A percentile compares a stretch with the other conserved stretches of the same genome.
These are phyloP conservation scores for Chrysanthemum seticuspe DNA, from an alignment of 129 eudicot genomes.

Conservation along the genomic window DNA sequence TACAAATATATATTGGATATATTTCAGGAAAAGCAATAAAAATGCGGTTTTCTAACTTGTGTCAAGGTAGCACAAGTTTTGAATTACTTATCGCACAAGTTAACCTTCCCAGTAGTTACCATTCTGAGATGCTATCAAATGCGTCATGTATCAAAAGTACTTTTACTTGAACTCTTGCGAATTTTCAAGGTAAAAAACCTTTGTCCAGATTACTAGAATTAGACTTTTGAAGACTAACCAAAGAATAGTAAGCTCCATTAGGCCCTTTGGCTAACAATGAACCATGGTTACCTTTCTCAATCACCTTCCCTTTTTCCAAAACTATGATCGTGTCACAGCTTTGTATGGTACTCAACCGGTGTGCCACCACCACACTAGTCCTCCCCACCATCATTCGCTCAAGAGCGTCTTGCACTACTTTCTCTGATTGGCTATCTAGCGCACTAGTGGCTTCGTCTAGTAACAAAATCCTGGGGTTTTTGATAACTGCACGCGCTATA, in stretches of 20 bases:
- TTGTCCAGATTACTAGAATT: conserved; percentile 13
- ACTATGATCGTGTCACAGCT: conserved; percentile 77
- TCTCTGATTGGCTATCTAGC: conserved; percentile 82
- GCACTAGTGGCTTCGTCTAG: conserved; percentile 95
- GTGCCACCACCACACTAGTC: conserved; percentile 83
- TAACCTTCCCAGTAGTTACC: too few relatives aligned
- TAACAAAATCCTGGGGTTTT: conserved; percentile 51
- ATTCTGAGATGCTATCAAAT: too few relatives aligned
- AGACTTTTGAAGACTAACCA: conserved; percentile 74
- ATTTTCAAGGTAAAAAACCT: not conserved
- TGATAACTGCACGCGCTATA: conserved; percentile 72
- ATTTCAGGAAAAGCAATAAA: too few relatives aligned
- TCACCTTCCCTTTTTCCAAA: conserved; percentile 65
- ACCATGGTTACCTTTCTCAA: conserved; percentile 76
- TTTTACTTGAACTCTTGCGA: not conserved
- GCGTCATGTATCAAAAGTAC: not conserved
- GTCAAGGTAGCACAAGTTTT: too few relatives aligned
- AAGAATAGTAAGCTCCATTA: conserved; percentile 56
- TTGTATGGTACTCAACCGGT: conserved; percentile 73
- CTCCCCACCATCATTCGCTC: conserved; percentile 82
- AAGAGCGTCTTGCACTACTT: conserved; percentile 74
- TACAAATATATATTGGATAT: too few relatives aligned
- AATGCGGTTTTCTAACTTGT: too few relatives aligned
- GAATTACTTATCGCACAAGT: too few relatives aligned
- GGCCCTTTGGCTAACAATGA: conserved; percentile 69